Conservation (phyloP, 306 rosid genomes). For the Dryas alaskensis region DNA sequence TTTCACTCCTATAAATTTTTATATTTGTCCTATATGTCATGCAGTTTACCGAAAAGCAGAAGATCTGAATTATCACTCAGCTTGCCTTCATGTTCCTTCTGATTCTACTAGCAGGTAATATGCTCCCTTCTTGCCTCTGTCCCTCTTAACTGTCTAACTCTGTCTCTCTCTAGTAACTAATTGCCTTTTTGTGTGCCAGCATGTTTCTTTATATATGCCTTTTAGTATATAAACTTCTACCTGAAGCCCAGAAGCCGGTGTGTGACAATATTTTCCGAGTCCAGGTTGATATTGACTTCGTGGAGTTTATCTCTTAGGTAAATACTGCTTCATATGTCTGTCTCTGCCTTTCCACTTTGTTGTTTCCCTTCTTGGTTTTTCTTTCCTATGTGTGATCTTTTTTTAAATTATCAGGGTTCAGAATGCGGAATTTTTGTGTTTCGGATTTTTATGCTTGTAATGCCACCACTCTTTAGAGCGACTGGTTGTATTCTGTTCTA, state of each 20-base stretch:
- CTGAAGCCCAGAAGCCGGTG: constrained; percentile 29
- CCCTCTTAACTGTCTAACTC: not conserved
- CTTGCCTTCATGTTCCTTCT: constrained; percentile 85
- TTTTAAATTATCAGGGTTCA: constrained; percentile 63
- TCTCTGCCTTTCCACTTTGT: not conserved
- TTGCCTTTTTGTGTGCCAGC: constrained; percentile 18
- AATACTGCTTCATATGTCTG: constrained; percentile 23
- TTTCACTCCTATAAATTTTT: not conserved
- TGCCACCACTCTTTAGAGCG: constrained; percentile 81
- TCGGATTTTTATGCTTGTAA: constrained; percentile 87
- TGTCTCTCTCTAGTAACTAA: constrained; percentile 12
- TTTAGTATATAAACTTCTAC: constrained; percentile 10
- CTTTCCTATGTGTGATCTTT: constrained; percentile 14
- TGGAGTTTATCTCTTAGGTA: constrained; percentile 95
- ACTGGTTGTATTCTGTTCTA: constrained; percentile 89
- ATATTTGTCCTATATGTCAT: constrained; percentile 18
- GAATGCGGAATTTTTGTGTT: constrained; percentile 93
- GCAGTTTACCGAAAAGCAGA: constrained; percentile 95
- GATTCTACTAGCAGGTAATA: constrained; percentile 96
- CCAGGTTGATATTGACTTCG: constrained; percentile 94
- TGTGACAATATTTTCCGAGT: constrained; percentile 60
- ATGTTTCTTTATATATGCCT: constrained; percentile 8
- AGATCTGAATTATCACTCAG: constrained; percentile 94
- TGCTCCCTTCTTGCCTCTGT: not conserved
- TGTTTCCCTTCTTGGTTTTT: constrained; percentile 10